These are phyloP conservation scores for Diaporthe eres DNA, from an alignment of 2,329 filamentous ascomycete genomes.

Conservation along the genomic window DNA sequence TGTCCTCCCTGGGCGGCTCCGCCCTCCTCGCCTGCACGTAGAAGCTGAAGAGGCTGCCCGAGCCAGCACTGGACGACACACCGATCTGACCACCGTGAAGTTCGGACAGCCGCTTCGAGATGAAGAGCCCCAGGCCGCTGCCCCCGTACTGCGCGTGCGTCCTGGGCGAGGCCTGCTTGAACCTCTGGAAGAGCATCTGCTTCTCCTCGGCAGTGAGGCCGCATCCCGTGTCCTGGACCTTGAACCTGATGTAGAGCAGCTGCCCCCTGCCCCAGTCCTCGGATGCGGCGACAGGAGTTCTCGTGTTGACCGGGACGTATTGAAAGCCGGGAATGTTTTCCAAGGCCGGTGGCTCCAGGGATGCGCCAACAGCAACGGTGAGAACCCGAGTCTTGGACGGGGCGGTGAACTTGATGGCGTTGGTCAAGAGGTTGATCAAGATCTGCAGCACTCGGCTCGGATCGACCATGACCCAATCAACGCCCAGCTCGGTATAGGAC, in stretches of 20 bases:
- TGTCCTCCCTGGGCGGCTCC: conserved; percentile 31
- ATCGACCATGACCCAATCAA: conserved; percentile 71
- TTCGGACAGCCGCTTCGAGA: conserved; percentile 74
- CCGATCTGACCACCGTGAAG: conserved; percentile 77
- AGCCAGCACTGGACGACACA: conserved; percentile 69
- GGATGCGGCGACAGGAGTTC: conserved; percentile 43
- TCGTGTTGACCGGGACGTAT: conserved; percentile 49
- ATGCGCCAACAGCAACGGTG: conserved; percentile 65
- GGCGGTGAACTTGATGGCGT: conserved; percentile 72
- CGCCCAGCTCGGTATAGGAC: conserved; percentile 61
- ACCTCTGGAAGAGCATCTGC: conserved; percentile 76
- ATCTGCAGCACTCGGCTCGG: conserved; percentile 71
- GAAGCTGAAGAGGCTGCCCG: conserved; percentile 74
- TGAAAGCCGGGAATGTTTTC: conserved; percentile 46
- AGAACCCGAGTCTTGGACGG: conserved; percentile 54
- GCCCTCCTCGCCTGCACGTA: conserved; percentile 71
- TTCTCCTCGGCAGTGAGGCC: conserved; percentile 74
- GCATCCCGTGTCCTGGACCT: conserved; percentile 76
- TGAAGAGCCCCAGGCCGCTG: conserved; percentile 74
- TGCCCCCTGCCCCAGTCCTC: conserved; percentile 54
- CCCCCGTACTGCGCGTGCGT: conserved; percentile 74
- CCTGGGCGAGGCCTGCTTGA: conserved; percentile 71
- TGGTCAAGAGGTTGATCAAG: conserved; percentile 72
- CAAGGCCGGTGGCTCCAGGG: conserved; percentile 53
- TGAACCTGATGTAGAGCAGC: conserved; percentile 58